These are phyloP conservation scores for Phialophora chinensis DNA, from an alignment of 2,329 filamentous ascomycete species.

Conservation along the genomic window DNA sequence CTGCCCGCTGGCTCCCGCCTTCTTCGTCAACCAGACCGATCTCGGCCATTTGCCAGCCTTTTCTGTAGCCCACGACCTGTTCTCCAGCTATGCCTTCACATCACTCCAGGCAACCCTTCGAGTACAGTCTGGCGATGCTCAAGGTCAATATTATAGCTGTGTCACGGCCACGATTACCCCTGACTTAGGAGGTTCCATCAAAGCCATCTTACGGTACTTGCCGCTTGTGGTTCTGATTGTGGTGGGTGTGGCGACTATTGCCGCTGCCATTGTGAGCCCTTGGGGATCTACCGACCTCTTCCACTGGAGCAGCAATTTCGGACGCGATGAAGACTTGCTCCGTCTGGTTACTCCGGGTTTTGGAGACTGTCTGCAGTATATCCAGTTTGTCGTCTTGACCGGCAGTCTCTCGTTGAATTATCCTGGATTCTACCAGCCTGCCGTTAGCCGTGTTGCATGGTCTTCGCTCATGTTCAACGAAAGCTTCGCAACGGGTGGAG, in stretches of 20 bases:
- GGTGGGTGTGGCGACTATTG: constrained; percentile 80
- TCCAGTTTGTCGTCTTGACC: constrained; percentile 88
- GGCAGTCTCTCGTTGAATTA: constrained; percentile 88
- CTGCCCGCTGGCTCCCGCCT: constrained; percentile 79
- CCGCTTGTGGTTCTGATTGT: constrained; percentile 79
- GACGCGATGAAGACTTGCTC: constrained; percentile 87
- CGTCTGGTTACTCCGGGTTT: constrained; percentile 94
- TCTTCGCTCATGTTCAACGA: constrained; percentile 91
- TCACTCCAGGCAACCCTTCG: constrained; percentile 76
- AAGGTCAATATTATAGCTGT: constrained; percentile 73
- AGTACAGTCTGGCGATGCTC: constrained; percentile 74
- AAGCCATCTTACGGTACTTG: constrained; percentile 73
- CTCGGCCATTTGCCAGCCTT: constrained; percentile 69
- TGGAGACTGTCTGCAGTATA: constrained; percentile 94
- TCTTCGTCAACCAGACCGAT: constrained; percentile 63
- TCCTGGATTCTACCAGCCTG: constrained; percentile 92
- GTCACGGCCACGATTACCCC: constrained; percentile 84
- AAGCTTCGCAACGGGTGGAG: constrained; percentile 75
- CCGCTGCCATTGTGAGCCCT: constrained; percentile 86
- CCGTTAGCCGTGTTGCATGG: constrained; percentile 86
- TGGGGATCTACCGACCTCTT: constrained; percentile 93
- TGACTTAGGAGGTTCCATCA: constrained; percentile 71
- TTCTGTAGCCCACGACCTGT: constrained; percentile 73
- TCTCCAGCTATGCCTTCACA: constrained; percentile 83
- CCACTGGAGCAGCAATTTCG: constrained; percentile 97